Conservation (phyloP, 75 land plant genomes). For the Pinus taeda region DNA sequence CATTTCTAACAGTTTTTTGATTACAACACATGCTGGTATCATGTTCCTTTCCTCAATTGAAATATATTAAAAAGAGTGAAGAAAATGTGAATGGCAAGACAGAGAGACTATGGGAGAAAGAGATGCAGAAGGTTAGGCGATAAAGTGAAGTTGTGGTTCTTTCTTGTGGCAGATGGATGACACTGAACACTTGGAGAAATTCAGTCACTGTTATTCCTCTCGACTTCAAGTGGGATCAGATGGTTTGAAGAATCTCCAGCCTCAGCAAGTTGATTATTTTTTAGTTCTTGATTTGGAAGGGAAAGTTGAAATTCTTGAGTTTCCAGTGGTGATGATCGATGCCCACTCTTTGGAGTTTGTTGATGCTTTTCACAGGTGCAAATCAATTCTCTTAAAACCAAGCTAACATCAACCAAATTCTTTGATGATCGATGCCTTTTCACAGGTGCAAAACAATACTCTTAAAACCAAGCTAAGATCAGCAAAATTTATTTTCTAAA, state of each 20-base stretch:
- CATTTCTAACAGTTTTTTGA: slow-evolving; percentile 3
- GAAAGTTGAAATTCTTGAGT: slow-evolving; percentile 94
- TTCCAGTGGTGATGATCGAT: slow-evolving; percentile 82
- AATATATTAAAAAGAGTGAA: not conserved
- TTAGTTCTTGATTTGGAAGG: slow-evolving; percentile 97
- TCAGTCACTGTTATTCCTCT: slow-evolving; percentile 58
- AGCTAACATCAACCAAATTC: not conserved
- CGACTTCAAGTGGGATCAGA: slow-evolving; percentile 34
- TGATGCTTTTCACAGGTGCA: slow-evolving; percentile 92
- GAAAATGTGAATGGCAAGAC: not conserved
- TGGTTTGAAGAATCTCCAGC: slow-evolving; percentile 18
- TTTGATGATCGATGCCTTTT: slow-evolving; percentile 80
- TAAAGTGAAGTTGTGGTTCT: not conserved
- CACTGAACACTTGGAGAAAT: slow-evolving; percentile 64
- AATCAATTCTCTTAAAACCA: not conserved
- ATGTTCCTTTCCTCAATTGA: not conserved
- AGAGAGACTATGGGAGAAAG: not conserved
- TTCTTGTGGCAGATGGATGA: slow-evolving; percentile 68
- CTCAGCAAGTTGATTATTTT: slow-evolving; percentile 68
- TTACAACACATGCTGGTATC: not conserved
- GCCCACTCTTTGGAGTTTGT: slow-evolving; percentile 62
- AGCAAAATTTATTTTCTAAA: not conserved
- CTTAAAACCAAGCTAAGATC: not conserved
- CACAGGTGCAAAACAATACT: slow-evolving; percentile 66
- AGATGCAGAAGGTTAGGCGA: not conserved